Evolutionary conservation across 2,329 filamentous ascomycete genomes (phyloP).

Genomic region (Ilyonectria robusta): DNA sequence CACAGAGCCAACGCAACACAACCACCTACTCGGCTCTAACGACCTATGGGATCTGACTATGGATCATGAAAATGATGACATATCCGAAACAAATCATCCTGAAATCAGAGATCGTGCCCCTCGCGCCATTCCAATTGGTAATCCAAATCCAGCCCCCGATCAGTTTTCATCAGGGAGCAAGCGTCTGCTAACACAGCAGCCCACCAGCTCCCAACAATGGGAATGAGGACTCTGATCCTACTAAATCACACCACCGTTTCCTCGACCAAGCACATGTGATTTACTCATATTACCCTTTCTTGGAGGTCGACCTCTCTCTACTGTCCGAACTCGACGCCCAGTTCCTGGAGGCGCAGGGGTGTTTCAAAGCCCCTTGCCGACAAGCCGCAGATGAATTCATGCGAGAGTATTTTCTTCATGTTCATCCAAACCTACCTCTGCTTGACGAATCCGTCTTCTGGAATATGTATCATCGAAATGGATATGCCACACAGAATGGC

Average conservation of each 20-base stretch:
- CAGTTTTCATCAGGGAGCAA: neutral
- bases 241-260: neutral
- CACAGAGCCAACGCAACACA: neutral
- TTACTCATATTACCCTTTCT: constrained; percentile 31
- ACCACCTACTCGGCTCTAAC: neutral
- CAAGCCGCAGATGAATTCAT: constrained; percentile 31
- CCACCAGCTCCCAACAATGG: constrained; percentile 4
- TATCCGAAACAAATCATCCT: neutral
- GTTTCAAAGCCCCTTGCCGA: constrained; percentile 30
- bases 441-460: constrained; percentile 31
- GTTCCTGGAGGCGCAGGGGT: constrained; percentile 32
- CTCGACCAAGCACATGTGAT: constrained; percentile 26
- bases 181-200: neutral
- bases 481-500: neutral
- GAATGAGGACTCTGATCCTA: constrained; percentile 2
- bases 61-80: neutral
- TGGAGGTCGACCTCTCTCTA: constrained; percentile 26
- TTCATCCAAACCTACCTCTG: constrained; percentile 31
- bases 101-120: neutral
- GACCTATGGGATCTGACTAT: neutral
- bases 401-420: constrained; percentile 32
- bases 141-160: neutral
- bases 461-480: constrained; percentile 19
- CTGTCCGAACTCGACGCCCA: constrained; percentile 27
- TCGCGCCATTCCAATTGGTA: neutral